Conservation (phyloP, 495 filamentous ascomycete genomes). For the Cercophora scortea region DNA sequence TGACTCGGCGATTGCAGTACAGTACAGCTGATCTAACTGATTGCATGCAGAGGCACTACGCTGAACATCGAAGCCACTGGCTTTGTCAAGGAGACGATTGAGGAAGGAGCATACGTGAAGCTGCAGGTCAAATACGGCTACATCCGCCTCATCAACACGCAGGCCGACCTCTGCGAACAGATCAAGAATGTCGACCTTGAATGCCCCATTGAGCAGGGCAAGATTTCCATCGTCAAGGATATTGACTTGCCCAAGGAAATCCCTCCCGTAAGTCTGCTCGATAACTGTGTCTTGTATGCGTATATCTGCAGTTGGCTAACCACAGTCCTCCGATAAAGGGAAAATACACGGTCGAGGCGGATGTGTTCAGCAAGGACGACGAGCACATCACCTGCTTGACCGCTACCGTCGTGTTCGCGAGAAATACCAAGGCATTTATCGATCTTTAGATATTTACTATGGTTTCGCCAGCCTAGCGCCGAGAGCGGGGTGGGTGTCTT, state of each 20-base stretch:
- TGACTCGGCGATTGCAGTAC: background rate
- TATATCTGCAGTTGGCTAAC: background rate
- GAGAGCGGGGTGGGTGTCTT: no score
- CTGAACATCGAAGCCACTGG: slow-evolving; percentile 75
- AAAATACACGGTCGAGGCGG: slow-evolving; percentile 78
- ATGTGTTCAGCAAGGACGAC: slow-evolving; percentile 65
- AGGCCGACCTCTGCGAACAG: slow-evolving; percentile 78
- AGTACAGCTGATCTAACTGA: background rate
- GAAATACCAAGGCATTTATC: slow-evolving; percentile 6
- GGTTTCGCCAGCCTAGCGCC: no score
- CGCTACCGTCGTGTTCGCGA: slow-evolving; percentile 52
- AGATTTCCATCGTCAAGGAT: slow-evolving; percentile 62
- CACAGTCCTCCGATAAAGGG: slow-evolving; percentile 47
- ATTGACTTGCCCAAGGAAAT: slow-evolving; percentile 83
- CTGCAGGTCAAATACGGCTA: slow-evolving; percentile 89
- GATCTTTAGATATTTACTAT: slow-evolving; percentile 11
- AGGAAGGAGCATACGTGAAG: slow-evolving; percentile 69
- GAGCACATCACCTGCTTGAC: slow-evolving; percentile 75
- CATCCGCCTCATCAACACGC: slow-evolving; percentile 76
- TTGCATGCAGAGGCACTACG: slow-evolving; percentile 55
- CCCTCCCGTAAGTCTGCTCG: slow-evolving; percentile 63
- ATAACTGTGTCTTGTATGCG: background rate
- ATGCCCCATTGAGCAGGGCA: slow-evolving; percentile 78
- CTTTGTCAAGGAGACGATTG: slow-evolving; percentile 56
- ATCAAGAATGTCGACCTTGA: slow-evolving; percentile 78